Evolutionary conservation across 805 yeast species (phyloP).

Genomic region (Ogataea pignaliae): DNA sequence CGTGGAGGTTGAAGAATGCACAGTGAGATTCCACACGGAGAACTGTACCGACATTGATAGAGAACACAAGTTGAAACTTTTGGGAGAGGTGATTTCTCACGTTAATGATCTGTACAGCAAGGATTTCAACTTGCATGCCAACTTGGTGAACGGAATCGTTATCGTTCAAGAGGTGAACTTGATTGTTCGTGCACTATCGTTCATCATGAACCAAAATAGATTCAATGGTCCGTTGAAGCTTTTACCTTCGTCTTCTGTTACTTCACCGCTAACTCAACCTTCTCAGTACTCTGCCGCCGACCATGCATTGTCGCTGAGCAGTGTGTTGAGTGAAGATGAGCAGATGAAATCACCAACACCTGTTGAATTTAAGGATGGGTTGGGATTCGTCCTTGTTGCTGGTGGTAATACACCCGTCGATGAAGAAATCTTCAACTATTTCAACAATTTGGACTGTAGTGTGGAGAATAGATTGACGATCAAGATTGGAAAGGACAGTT

Average conservation of each 20-base stretch:
- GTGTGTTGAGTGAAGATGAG: too few species aligned
- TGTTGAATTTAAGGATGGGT: constrained; percentile 5
- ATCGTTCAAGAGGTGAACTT: constrained; percentile 66
- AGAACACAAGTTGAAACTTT: constrained; percentile 59
- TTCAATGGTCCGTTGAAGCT: constrained; percentile 14
- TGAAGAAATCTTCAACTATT: constrained; percentile 59
- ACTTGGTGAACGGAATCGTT: constrained; percentile 61
- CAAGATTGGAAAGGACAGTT: constrained; percentile 43
- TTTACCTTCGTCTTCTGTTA: constrained; percentile 20
- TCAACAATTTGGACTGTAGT: constrained; percentile 37
- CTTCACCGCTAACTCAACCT: constrained; percentile 14
- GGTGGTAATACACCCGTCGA: constrained; percentile 69
- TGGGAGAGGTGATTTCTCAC: constrained; percentile 84
- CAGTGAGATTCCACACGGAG: constrained; percentile 73
- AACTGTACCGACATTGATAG: constrained; percentile 53
- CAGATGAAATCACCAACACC: background rate
- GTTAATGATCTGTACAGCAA: constrained; percentile 69
- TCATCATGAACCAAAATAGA: constrained; percentile 36
- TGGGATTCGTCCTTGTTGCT: constrained; percentile 48
- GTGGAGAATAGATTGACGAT: constrained; percentile 52
- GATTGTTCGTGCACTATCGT: constrained; percentile 51
- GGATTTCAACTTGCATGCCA: constrained; percentile 66
- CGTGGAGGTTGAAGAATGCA: constrained; percentile 68
- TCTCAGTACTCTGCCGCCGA: constrained; percentile 9
- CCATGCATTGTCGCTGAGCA: constrained; percentile 4